Percentiles rank a stretch among this genome's conserved stretches.
These are phyloP conservation scores for Xylaria sp. DNA, from an alignment of 2,329 filamentous ascomycete genomes.

Conservation along the genomic window DNA sequence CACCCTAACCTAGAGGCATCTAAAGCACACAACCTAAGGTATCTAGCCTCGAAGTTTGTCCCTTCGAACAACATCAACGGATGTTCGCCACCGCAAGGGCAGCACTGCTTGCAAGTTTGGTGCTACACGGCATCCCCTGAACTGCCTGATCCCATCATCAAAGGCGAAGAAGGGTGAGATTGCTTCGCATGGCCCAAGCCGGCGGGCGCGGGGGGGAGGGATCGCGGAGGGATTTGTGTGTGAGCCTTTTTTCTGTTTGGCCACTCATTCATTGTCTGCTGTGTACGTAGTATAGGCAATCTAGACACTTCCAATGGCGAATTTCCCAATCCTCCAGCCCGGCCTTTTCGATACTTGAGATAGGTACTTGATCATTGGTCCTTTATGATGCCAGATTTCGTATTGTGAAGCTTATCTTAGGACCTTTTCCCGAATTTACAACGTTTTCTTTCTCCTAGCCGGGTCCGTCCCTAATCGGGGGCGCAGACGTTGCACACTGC, in stretches of 20 bases:
- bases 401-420: constrained; percentile 3
- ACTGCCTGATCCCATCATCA: too few species aligned
- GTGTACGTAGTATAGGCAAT: too few species aligned
- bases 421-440: constrained; percentile 1
- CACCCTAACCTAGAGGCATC: too few species aligned
- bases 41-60: constrained; percentile 16
- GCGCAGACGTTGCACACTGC: constrained; percentile 2
- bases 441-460: neutral
- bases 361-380: constrained; percentile 2
- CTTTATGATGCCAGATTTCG: constrained; percentile 16
- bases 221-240: constrained; percentile 1
- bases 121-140: constrained; percentile 13
- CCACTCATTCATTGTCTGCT: neutral
- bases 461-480: neutral
- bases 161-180: constrained; percentile 10
- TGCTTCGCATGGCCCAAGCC: constrained; percentile 7
- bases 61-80: constrained; percentile 3
- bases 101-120: constrained; percentile 5
- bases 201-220: constrained; percentile 4
- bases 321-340: constrained; percentile 3
- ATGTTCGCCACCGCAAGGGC: constrained; percentile 17
- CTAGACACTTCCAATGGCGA: constrained; percentile 9
- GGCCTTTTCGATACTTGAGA: constrained; percentile 9
- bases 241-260: neutral
- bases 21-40: neutral